Evolutionary conservation across 2,329 filamentous ascomycete species (phyloP), one percentile per base, ranked within the genome.

Genomic region (Exophiala bonariae): DNA sequence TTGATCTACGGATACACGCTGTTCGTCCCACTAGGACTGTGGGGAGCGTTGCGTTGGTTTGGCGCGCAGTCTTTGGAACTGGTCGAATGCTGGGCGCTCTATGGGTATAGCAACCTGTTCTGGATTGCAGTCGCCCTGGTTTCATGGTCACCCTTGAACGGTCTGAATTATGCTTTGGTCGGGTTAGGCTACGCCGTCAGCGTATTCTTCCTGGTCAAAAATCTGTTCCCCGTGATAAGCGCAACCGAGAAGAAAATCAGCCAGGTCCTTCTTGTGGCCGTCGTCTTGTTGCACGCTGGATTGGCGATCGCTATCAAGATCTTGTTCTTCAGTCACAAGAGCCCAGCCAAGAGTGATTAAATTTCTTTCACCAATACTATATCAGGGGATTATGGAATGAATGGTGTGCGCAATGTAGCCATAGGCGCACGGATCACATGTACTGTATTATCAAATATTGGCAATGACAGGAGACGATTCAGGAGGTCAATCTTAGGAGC

Each of bases 91-190:
- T 91, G 89, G 83, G 88, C 90, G 50, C 76, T 99, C 28, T 99
- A 97, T 69, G 93, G 93, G 44, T 99, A 99, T 75, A 82, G 87
- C 47, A 99, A 99, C 72, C 76, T 99, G 62, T 89, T 99, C 63
- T 99, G 93, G 93, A 91, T 99, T 60, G 89, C 87, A 2, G 91
- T 99, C 34, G 91, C 93, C 38, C 72, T 95, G 54, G 88, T 96
- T 58, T 90, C 86, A 65, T 96, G 91, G 87, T 92, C 87, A 55
- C 86, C 87, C 43, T 74, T 96, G 59, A 83, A 82, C 44, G 82
- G 89, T 46, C 80, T 99, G 57, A 99, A 99, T 74, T 97, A 89
- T 80, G 81, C 89, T 14, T 95, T 99, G 67, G 91, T 96, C 13
- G 90, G 81, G 22, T 77, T 96, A 55, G 90, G 90, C 26, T 92